Evolutionary conservation across 306 rosid genomes (phyloP).

Genomic region (Prunus mongolica): DNA sequence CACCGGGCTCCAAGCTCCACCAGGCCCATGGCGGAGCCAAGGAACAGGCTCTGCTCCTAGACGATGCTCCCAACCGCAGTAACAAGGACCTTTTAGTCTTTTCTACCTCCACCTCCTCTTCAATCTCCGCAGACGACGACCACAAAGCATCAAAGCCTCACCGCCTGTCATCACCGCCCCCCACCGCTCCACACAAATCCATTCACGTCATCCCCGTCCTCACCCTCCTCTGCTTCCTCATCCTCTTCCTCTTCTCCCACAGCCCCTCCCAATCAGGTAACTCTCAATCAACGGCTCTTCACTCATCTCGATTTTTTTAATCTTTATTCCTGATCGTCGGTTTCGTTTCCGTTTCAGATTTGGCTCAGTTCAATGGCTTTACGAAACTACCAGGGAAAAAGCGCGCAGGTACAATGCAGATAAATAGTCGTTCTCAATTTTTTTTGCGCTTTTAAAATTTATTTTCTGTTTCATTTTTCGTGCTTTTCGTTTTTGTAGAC

Average conservation of each 20-base stretch:
- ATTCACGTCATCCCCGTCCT: slow-evolving; percentile 88
- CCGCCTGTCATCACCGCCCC: slow-evolving; percentile 55
- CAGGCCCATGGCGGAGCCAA: slow-evolving; percentile 38
- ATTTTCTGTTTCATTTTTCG: neutral
- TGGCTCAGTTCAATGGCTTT: slow-evolving; percentile 64
- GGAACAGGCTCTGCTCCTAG: slow-evolving; percentile 25
- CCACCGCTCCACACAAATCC: slow-evolving; percentile 49
- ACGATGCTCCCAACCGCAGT: slow-evolving; percentile 31
- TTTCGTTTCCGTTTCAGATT: slow-evolving; percentile 32
- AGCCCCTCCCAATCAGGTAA: slow-evolving; percentile 82
- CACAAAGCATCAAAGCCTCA: slow-evolving; percentile 48
- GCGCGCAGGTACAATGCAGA: slow-evolving; percentile 41
- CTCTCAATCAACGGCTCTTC: neutral
- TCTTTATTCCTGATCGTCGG: neutral
- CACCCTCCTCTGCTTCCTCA: slow-evolving; percentile 76
- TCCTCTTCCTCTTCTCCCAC: slow-evolving; percentile 90
- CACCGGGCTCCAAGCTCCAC: slow-evolving; percentile 74
- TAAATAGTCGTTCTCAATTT: neutral
- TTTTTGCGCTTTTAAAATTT: neutral
- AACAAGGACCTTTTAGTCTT: slow-evolving; percentile 25
- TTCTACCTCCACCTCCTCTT: slow-evolving; percentile 15
- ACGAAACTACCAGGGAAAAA: slow-evolving; percentile 18
- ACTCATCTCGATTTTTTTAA: neutral
- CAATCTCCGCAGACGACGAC: slow-evolving; percentile 16
- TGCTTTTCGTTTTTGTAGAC: slow-evolving; percentile 6